Base-by-base conservation (phyloP, 257 asterid genomes). In the Orobanche coerulescens region DNA sequence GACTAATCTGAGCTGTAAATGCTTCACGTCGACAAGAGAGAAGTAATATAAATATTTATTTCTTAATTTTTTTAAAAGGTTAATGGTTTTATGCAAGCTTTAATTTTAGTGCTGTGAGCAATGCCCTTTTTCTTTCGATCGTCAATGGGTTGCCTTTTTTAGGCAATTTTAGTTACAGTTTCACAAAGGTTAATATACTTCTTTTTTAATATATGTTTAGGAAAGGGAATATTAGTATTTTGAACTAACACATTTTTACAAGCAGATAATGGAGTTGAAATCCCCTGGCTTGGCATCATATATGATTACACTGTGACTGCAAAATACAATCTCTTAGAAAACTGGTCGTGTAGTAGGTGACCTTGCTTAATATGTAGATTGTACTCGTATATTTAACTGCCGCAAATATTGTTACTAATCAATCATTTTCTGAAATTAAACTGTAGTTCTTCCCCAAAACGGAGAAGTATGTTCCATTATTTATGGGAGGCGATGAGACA, bases 371-470 rank as follows among this genome's bases (percentile, higher is more conserved):
- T 56, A 36, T 24, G 31, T 24, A 26, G 36, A 69, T 60, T 13
- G n/a, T 51, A 25, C 56, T 28, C 62, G 61, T 39, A 30, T 33
- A 52, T 58, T 37, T 47, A 36, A 40, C 53, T 54, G 51, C 49
- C 4, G 52, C 13, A 36, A 53, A 46, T 15, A 37, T 36, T 39
- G 30, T 25, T 25, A 13, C 36, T 33, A 1, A 47, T 25, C 13
- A 23, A 51, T 22, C 70, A 2, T 34, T 59, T 39, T 44, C 43
- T 70, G 31, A 16, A 50, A 64, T 71, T 68, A 18, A 59, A 73
- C 53, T 71, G 74, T 88, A 93, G 98, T 93, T 93, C 84, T 93
- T 93, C 76, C 98, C 98, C 6, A 93, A 93, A 81, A 77, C 78
- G 25, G 98, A 86, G 83, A 84, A 81, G 62, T 92, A 92, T 50